Conservation (phyloP, 495 filamentous ascomycete genomes). For the Aspergillus mulundensis region DNA sequence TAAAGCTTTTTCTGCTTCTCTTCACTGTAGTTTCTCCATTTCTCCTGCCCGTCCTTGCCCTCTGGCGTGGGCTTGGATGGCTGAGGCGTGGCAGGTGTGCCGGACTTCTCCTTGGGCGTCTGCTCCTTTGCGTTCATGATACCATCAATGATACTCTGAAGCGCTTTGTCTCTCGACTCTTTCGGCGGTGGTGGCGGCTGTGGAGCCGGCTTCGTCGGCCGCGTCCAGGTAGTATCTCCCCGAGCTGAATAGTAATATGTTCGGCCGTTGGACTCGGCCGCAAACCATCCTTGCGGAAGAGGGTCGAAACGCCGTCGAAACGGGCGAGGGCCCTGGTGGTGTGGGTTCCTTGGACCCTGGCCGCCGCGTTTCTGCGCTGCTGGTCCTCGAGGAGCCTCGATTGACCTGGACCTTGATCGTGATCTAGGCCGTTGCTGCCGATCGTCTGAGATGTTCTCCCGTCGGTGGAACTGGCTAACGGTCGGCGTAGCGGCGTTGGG, state of each 20-base stretch:
- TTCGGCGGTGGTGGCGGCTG: slow-evolving; percentile 60
- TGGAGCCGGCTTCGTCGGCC: slow-evolving; percentile 63
- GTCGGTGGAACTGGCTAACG: slow-evolving; percentile 62
- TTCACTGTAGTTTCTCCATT: slow-evolving; percentile 72
- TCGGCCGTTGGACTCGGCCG: slow-evolving; percentile 62
- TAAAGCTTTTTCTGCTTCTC: slow-evolving; percentile 93
- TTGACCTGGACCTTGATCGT: slow-evolving; percentile 49
- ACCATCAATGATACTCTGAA: slow-evolving; percentile 83
- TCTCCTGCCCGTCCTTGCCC: slow-evolving; percentile 62
- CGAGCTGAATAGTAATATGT: slow-evolving; percentile 76
- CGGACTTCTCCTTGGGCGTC: slow-evolving; percentile 59
- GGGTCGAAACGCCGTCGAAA: slow-evolving; percentile 53
- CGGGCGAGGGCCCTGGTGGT: slow-evolving; percentile 51
- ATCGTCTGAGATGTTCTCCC: slow-evolving; percentile 61
- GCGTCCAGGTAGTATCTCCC: slow-evolving; percentile 74
- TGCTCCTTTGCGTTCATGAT: slow-evolving; percentile 67
- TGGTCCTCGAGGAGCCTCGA: slow-evolving; percentile 50
- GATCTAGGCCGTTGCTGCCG: slow-evolving; percentile 50
- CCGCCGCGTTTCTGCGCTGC: slow-evolving; percentile 54
- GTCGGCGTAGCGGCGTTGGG: slow-evolving; percentile 45
- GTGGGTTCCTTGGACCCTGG: slow-evolving; percentile 55
- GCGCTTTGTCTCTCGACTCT: slow-evolving; percentile 60
- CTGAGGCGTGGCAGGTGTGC: slow-evolving; percentile 48
- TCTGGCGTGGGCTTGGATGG: slow-evolving; percentile 52
- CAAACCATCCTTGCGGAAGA: slow-evolving; percentile 78